Percentiles rank a stretch among this genome's conserved stretches.
phyloP scores from a whole-genome alignment of 257 asterid species.

The Jacaranda mimosifolia region DNA sequence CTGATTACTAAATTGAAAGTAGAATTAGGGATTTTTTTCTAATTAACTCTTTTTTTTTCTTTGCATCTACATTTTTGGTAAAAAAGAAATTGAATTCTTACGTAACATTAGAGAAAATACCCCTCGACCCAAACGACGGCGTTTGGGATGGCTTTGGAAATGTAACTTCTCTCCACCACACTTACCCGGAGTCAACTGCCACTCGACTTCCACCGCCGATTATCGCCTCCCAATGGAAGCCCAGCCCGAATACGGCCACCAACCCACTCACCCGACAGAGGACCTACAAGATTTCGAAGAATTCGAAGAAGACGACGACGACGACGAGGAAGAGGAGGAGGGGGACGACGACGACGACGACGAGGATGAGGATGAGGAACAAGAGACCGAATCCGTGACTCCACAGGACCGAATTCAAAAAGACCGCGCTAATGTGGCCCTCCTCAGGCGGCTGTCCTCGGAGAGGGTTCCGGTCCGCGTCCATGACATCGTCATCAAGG shows the following conservation, averaged over 20 bases:
- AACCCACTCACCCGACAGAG: conserved; percentile 9
- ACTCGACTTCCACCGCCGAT: conserved; percentile 17
- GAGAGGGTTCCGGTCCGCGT: conserved; percentile 63
- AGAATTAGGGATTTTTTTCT: too few relatives aligned
- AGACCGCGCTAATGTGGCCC: conserved; percentile 50
- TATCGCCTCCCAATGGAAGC: conserved; percentile 31
- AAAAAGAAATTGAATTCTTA: not conserved
- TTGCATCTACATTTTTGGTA: too few relatives aligned
- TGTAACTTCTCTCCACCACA: not conserved
- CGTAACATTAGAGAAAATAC: not conserved
- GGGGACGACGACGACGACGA: conserved; percentile 22
- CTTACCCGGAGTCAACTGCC: not conserved
- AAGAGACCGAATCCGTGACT: conserved; percentile 30
- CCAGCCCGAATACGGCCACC: conserved; percentile 27
- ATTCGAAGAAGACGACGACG: conserved; percentile 41
- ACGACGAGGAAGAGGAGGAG: conserved; percentile 12
- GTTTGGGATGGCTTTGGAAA: conserved; percentile 5
- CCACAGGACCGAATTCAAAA: conserved; percentile 41
- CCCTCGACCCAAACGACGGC: conserved; percentile 20
- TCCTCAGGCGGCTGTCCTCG: conserved; percentile 52
- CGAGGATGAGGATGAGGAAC: conserved; percentile 41
- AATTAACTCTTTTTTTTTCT: too few relatives aligned
- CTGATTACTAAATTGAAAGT: too few relatives aligned
- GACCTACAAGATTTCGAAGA: conserved; percentile 32
- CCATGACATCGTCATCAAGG: conserved; percentile 68